Base-by-base conservation (phyloP, 148 eudicot species). In the Drosera capensis region DNA sequence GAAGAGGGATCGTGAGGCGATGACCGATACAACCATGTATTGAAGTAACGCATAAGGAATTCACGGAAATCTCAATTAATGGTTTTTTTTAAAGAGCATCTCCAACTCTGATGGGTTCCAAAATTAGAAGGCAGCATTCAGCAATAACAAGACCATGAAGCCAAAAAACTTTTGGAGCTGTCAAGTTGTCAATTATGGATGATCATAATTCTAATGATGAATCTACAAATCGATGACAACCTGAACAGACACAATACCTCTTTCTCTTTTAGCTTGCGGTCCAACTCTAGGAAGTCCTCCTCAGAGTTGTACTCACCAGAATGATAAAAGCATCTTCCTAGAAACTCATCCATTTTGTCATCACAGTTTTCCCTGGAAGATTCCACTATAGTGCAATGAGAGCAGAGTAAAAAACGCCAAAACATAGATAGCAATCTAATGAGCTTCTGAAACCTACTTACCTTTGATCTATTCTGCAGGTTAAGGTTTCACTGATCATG, bases 381-480 rank as follows among this genome's bases (percentile, higher is more conserved):
- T n/a, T 35, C 22, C 54, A 40, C 14, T 9, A 23, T 38, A 41
- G 22, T 34, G 51, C 45, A 67, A 25, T 38, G 19, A 51, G 22
- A 22, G 25, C 25, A 42, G 43, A 20, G 40, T 16, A 23, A 14
- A 45, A 6, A 24, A 48, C 34, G 11, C 23, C 4, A 25, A 12
- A 37, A 37, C 16, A 16, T 20, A 51, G 22, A 22, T 1, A 51
- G 26, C 37, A 7, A 20, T n/a, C 45, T 23, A 23, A 40, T 9
- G 8, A 34, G 38, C 8, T 15, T 34, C 26, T 50, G 18, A 17
- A 29, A 20, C 26, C 13, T 22, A 4, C 19, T 34, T 73, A 87
- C 96, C 77, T 68, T 59, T 87, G 62, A 59, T 82, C 96, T 34
- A 87, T 72, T 41, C 96, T 68, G 46, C 94, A 82, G 18, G 94